A percentile compares a stretch with the other conserved stretches of the same genome.
Evolutionary conservation across 2,329 filamentous ascomycete genomes (phyloP).

Genomic region (Aurifilum marmelostoma): DNA sequence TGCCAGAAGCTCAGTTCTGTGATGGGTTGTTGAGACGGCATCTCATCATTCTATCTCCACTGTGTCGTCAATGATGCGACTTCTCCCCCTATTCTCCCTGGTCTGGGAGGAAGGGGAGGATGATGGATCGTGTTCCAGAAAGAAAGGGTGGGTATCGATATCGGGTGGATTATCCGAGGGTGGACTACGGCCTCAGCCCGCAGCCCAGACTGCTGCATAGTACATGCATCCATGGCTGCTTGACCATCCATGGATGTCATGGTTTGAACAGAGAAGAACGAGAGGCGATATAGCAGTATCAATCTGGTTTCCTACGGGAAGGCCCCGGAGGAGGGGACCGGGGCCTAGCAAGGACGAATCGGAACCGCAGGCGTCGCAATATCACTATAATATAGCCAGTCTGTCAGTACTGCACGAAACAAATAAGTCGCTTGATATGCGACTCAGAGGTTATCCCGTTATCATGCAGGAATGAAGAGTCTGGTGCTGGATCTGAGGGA

Average conservation of each 20-base stretch:
- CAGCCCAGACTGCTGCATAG: no score
- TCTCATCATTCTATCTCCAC: neutral
- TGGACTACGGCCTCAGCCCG: neutral
- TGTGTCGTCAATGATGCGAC: neutral
- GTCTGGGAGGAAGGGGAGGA: slow-evolving; percentile 6
- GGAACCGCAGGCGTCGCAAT: slow-evolving; percentile 5
- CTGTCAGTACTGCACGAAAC: neutral
- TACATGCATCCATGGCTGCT: no score
- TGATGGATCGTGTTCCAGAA: slow-evolving; percentile 5
- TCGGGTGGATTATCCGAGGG: neutral
- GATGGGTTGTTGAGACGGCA: neutral
- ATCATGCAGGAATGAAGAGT: neutral
- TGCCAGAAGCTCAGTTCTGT: neutral
- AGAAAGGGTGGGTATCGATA: neutral
- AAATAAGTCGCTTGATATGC: neutral
- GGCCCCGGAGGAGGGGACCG: neutral
- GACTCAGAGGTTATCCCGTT: neutral
- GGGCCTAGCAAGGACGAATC: slow-evolving; percentile 9
- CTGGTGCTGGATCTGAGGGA: neutral
- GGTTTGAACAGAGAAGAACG: neutral
- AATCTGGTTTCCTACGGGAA: neutral
- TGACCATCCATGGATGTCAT: neutral
- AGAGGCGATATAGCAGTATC: neutral
- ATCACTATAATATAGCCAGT: neutral
- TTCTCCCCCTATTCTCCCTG: slow-evolving; percentile 7